A percentile compares a stretch with the other conserved stretches of the same genome.
phyloP scores from a whole-genome alignment of 1,139 yeast genomes.

The Kodamaea alishanica region DNA sequence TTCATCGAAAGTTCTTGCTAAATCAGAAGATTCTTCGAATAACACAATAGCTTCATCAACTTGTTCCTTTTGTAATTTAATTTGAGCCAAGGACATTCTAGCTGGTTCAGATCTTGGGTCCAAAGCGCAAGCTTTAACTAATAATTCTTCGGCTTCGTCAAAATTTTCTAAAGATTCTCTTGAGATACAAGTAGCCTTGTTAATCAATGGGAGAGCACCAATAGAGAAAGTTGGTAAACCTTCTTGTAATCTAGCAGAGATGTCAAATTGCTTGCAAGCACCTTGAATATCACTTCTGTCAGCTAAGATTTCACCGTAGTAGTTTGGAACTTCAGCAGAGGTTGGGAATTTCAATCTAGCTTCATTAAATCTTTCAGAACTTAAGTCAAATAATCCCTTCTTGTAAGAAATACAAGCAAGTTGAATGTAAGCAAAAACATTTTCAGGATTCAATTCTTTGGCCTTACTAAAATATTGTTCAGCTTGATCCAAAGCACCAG shows the following conservation, averaged over 20 bases:
- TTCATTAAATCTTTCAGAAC: slow-evolving; percentile 66
- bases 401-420: slow-evolving; percentile 90
- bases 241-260: slow-evolving; percentile 79
- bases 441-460: slow-evolving; percentile 66
- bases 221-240: slow-evolving; percentile 58
- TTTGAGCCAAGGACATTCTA: slow-evolving; percentile 84
- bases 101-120: slow-evolving; percentile 92
- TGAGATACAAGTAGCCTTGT: slow-evolving; percentile 76
- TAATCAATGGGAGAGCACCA: slow-evolving; percentile 87
- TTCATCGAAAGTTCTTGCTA: slow-evolving; percentile 83
- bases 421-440: slow-evolving; percentile 86
- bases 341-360: slow-evolving; percentile 80
- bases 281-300: slow-evolving; percentile 71
- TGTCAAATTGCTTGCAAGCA: slow-evolving; percentile 83
- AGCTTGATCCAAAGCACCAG: slow-evolving; percentile 73
- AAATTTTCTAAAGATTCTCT: slow-evolving; percentile 55
- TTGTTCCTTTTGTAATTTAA: slow-evolving; percentile 78
- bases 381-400: slow-evolving; percentile 57
- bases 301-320: slow-evolving; percentile 88
- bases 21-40: slow-evolving; percentile 77
- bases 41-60: slow-evolving; percentile 76
- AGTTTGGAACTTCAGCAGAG: slow-evolving; percentile 89
- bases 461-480: slow-evolving; percentile 74
- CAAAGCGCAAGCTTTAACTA: slow-evolving; percentile 71
- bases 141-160: slow-evolving; percentile 61